Evolutionary conservation across 2,329 filamentous ascomycete species (phyloP).

Genomic region (Neobulgaria alba): DNA sequence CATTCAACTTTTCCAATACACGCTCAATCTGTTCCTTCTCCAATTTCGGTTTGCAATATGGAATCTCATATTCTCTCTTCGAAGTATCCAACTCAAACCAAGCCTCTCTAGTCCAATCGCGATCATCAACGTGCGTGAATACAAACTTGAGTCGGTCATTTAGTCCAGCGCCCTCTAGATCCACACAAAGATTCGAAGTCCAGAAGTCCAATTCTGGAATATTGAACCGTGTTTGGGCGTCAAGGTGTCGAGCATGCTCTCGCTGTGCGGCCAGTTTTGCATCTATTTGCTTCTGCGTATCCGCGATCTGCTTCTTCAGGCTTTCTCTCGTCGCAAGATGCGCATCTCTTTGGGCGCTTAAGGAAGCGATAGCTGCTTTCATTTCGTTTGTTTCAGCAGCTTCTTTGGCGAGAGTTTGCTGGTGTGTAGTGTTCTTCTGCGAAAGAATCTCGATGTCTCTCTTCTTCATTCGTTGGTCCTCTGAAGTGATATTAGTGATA

Average conservation of each 20-base stretch:
- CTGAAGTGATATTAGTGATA: slow-evolving; percentile 40
- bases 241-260: slow-evolving; percentile 63
- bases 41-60: slow-evolving; percentile 72
- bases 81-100: slow-evolving; percentile 88
- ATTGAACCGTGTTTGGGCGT: slow-evolving; percentile 80
- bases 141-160: slow-evolving; percentile 85
- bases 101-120: slow-evolving; percentile 79
- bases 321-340: slow-evolving; percentile 48
- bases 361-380: slow-evolving; percentile 50
- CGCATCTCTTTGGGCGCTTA: slow-evolving; percentile 51
- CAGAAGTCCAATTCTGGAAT: slow-evolving; percentile 92
- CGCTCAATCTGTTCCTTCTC: slow-evolving; percentile 69
- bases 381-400: slow-evolving; percentile 69
- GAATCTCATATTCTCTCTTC: slow-evolving; percentile 75
- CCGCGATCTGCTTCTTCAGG: slow-evolving; percentile 52
- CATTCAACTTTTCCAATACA: slow-evolving; percentile 72
- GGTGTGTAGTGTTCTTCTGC: slow-evolving; percentile 60
- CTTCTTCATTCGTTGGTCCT: slow-evolving; percentile 85
- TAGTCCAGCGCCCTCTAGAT: slow-evolving; percentile 80
- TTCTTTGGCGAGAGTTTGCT: slow-evolving; percentile 69
- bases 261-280: slow-evolving; percentile 62
- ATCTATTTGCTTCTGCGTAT: slow-evolving; percentile 63
- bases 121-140: slow-evolving; percentile 78
- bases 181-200: slow-evolving; percentile 81
- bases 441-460: slow-evolving; percentile 78